phyloP scores from a whole-genome alignment of 805 yeast species.

The Candida golubevii region DNA sequence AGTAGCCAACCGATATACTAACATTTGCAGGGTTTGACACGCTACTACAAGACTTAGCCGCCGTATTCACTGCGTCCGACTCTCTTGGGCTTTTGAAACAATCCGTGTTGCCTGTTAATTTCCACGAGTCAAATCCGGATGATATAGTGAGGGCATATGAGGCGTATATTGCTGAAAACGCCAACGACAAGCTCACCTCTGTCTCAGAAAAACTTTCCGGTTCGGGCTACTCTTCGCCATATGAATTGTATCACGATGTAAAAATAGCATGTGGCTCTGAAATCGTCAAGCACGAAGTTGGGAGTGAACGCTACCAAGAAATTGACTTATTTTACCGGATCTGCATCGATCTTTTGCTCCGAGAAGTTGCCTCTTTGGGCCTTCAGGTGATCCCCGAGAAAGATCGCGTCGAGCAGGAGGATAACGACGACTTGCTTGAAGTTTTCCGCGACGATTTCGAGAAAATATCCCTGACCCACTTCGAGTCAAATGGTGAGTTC shows the following conservation, averaged over 20 bases:
- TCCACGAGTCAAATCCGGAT: conserved; percentile 43
- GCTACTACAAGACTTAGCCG: conserved; percentile 16
- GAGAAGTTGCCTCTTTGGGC: conserved; percentile 53
- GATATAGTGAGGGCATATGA: conserved; percentile 41
- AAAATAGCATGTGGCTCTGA: conserved; percentile 50
- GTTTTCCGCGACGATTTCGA: conserved; percentile 55
- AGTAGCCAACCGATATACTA: not conserved
- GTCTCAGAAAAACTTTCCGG: conserved; percentile 39
- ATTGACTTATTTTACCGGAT: conserved; percentile 63
- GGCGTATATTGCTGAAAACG: conserved; percentile 28
- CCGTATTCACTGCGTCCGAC: conserved; percentile 12
- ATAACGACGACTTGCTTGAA: conserved; percentile 23
- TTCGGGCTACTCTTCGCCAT: conserved; percentile 43
- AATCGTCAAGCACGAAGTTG: conserved; percentile 45
- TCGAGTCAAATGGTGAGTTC: conserved; percentile 59
- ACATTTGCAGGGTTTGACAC: conserved; percentile 9
- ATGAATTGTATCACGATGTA: conserved; percentile 63
- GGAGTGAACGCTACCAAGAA: conserved; percentile 44
- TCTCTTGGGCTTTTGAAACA: conserved; percentile 8
- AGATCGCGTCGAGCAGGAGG: conserved; percentile 10
- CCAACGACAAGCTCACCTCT: conserved; percentile 30
- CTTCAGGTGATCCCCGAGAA: conserved; percentile 14
- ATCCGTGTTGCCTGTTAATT: conserved; percentile 39
- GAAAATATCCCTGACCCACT: conserved; percentile 51
- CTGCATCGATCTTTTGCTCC: conserved; percentile 55